Evolutionary conservation across 2,329 filamentous ascomycete species (phyloP).

Genomic region (Pseudogymnoascus sp.): DNA sequence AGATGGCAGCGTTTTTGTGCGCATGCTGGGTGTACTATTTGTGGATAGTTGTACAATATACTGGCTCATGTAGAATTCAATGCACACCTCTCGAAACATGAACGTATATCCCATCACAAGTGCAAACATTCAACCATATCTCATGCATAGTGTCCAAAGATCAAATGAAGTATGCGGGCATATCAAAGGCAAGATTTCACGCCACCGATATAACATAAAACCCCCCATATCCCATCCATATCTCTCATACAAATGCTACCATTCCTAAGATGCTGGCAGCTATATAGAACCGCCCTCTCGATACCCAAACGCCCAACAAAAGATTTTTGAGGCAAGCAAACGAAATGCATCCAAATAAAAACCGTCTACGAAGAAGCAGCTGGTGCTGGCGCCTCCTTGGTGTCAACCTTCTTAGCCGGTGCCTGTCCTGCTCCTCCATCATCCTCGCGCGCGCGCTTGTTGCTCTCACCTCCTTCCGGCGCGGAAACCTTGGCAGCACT

Average conservation of each 20-base stretch:
- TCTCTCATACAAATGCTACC: conserved; percentile 8
- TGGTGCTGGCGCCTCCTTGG: conserved; percentile 21
- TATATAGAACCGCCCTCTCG: conserved; percentile 4
- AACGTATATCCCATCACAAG: conserved; percentile 1
- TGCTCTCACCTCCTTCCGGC: conserved; percentile 16
- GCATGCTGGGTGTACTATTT: conserved; percentile 17
- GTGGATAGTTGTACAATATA: conserved; percentile 23
- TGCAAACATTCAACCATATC: conserved; percentile 1
- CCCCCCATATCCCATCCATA: conserved; percentile 8
- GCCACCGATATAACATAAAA: conserved; percentile 1
- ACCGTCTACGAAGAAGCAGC: conserved; percentile 20
- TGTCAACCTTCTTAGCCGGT: conserved; percentile 54
- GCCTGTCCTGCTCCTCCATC: conserved; percentile 37
- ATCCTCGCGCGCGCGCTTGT: conserved; percentile 32
- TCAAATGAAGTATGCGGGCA: conserved; percentile 10
- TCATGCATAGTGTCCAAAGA: not conserved
- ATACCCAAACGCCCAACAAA: conserved; percentile 7
- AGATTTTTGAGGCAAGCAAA: conserved; percentile 2
- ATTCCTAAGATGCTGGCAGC: conserved; percentile 1
- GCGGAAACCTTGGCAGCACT: not conserved
- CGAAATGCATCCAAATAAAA: conserved; percentile 3
- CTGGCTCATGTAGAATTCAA: conserved; percentile 18
- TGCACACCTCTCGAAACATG: conserved; percentile 14
- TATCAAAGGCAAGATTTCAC: conserved; percentile 11
- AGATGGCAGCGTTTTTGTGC: not conserved